phyloP scores from a whole-genome alignment of 805 yeast genomes.

The Kluyveromyces nonfermentans region DNA sequence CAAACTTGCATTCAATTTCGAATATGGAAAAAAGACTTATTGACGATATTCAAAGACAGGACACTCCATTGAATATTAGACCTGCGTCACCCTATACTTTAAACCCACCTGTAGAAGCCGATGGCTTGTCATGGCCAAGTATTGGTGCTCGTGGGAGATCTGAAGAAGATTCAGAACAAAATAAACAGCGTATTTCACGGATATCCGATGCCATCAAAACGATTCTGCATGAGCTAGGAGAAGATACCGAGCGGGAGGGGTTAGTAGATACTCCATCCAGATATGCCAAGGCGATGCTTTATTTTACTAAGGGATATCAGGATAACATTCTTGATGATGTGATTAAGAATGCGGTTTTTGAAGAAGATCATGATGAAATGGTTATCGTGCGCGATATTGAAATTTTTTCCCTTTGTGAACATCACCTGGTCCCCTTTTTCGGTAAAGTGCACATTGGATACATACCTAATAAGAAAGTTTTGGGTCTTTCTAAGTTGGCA shows the following conservation, averaged over 20 bases:
- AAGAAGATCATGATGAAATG: constrained; percentile 98
- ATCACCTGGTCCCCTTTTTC: constrained; percentile 92
- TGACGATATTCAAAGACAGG: constrained; percentile 14
- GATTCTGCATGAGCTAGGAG: constrained; percentile 78
- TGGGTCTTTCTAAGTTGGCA: constrained; percentile 89
- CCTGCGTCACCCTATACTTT: constrained; percentile 78
- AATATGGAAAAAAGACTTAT: constrained; percentile 10
- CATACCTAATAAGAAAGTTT: constrained; percentile 86
- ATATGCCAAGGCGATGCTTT: constrained; percentile 93
- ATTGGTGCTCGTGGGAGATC: constrained; percentile 72
- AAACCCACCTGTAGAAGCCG: constrained; percentile 79
- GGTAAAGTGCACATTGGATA: constrained; percentile 98
- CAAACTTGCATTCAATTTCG: too few species aligned
- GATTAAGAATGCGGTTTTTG: constrained; percentile 90
- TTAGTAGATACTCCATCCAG: constrained; percentile 89
- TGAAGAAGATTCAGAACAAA: constrained; percentile 59
- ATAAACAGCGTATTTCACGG: constrained; percentile 54
- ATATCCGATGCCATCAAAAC: constrained; percentile 75
- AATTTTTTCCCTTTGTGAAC: constrained; percentile 89
- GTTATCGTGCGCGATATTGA: constrained; percentile 94
- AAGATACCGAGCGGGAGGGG: constrained; percentile 83
- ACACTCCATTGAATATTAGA: constrained; percentile 60
- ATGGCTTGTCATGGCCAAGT: constrained; percentile 93
- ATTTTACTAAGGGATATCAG: constrained; percentile 93
- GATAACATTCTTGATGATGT: constrained; percentile 80